Evolutionary conservation across 768 basidiomycete species (phyloP).

Genomic region (Naematelia encephala): DNA sequence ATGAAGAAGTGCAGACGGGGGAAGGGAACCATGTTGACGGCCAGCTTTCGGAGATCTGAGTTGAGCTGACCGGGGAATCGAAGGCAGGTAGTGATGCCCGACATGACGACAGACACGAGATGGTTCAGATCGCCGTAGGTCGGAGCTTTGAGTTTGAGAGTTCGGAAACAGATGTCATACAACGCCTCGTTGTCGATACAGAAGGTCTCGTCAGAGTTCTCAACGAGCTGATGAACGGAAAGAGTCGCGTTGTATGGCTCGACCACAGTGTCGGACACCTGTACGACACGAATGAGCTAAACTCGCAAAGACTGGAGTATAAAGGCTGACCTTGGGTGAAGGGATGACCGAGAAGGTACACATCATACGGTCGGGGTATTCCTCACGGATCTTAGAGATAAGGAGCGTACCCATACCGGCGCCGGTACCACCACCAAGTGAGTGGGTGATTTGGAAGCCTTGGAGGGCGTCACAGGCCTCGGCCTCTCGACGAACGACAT

Average conservation of each 20-base stretch:
- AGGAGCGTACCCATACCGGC: slow-evolving; percentile 99
- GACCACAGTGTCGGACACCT: slow-evolving; percentile 93
- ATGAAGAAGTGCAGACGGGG: slow-evolving; percentile 96
- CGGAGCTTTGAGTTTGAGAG: slow-evolving; percentile 90
- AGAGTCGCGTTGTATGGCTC: slow-evolving; percentile 99
- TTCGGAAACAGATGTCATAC: slow-evolving; percentile 98
- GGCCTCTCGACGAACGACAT: slow-evolving; percentile 98
- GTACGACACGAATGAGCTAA: slow-evolving; percentile 13
- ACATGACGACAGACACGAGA: slow-evolving; percentile 97
- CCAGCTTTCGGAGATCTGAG: slow-evolving; percentile 94
- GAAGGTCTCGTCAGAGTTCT: slow-evolving; percentile 99
- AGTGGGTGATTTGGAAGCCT: slow-evolving; percentile 99
- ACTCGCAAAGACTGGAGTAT: neutral
- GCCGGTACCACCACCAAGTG: slow-evolving; percentile 97
- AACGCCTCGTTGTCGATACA: slow-evolving; percentile 99
- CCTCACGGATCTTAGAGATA: slow-evolving; percentile 98
- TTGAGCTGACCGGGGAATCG: slow-evolving; percentile 99
- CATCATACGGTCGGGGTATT: slow-evolving; percentile 99
- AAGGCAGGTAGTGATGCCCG: slow-evolving; percentile 95
- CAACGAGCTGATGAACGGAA: slow-evolving; percentile 96
- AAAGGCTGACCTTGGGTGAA: slow-evolving; percentile 69
- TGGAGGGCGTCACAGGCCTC: slow-evolving; percentile 96
- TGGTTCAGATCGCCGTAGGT: slow-evolving; percentile 98
- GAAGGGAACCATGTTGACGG: slow-evolving; percentile 95
- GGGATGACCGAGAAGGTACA: slow-evolving; percentile 99